Evolutionary conservation across 2,329 filamentous ascomycete species (phyloP).

Genomic region (Diplodia seriata): DNA sequence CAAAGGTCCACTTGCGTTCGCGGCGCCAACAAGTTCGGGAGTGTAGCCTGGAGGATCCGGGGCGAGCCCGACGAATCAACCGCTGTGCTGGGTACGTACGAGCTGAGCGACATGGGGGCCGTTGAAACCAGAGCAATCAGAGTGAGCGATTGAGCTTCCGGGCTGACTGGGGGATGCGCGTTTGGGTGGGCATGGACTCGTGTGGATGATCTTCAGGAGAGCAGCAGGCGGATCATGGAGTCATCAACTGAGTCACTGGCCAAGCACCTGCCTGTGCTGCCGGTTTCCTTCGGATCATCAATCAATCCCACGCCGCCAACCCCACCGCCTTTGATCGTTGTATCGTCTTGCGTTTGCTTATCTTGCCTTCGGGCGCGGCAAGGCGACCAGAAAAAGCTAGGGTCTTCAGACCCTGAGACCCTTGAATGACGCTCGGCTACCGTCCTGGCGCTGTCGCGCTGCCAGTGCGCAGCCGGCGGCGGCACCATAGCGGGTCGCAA

Average conservation of each 20-base stretch:
- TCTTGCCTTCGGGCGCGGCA: background rate
- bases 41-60: slow-evolving; percentile 14
- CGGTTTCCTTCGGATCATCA: slow-evolving; percentile 8
- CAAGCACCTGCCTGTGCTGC: slow-evolving; percentile 12
- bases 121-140: background rate
- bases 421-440: background rate
- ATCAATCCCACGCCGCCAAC: background rate
- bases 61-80: slow-evolving; percentile 13
- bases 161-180: slow-evolving; percentile 21
- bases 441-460: background rate
- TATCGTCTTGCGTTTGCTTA: background rate
- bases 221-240: background rate
- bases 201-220: slow-evolving; percentile 24
- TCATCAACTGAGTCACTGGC: background rate
- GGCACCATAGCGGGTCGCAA: too few species aligned
- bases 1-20: slow-evolving; percentile 9
- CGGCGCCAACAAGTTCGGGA: background rate
- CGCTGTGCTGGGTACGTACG: background rate
- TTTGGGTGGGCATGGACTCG: background rate
- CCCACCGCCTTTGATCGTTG: background rate
- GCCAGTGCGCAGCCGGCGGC: too few species aligned
- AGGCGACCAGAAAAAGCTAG: background rate
- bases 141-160: background rate
- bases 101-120: background rate
- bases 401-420: too few species aligned